Percentiles rank a stretch among this genome's conserved stretches.
These are phyloP conservation scores for Mycena pura DNA, from an alignment of 768 basidiomycete species.

Conservation along the genomic window DNA sequence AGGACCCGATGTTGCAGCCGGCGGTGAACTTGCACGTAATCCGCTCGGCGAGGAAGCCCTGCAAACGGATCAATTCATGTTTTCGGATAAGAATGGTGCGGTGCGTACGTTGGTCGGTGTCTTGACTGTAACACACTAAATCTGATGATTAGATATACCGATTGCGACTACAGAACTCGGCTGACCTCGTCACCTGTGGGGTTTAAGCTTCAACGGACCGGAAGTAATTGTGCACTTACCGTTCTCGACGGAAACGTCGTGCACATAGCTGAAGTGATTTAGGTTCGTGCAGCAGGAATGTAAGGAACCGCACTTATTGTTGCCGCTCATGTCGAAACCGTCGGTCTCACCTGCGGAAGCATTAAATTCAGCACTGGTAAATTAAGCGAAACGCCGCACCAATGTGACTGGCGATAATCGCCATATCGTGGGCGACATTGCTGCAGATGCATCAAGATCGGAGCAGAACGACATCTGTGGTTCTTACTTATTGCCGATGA, in stretches of 20 bases:
- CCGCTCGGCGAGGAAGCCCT: constrained; percentile 27
- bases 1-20: constrained; percentile 34
- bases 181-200: constrained; percentile 18
- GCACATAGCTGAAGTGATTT: constrained; percentile 31
- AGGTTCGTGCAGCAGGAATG: not conserved
- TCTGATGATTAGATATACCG: not conserved
- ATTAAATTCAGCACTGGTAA: no score
- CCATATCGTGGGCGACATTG: constrained; percentile 33
- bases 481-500: constrained; percentile 26
- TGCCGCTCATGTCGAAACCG: constrained; percentile 36
- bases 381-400: not conserved
- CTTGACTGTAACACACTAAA: constrained; percentile 42
- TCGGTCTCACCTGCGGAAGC: constrained; percentile 35
- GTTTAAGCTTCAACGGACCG: not conserved
- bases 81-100: not conserved
- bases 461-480: not conserved
- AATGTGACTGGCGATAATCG: constrained; percentile 31
- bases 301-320: constrained; percentile 22
- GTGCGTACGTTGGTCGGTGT: constrained; percentile 30
- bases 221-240: constrained; percentile 19
- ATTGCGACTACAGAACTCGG: not conserved
- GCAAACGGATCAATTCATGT: not conserved
- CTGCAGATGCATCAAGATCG: constrained; percentile 7
- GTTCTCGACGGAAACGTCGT: constrained; percentile 41
- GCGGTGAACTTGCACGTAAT: constrained; percentile 29